A percentile compares a stretch with the other conserved stretches of the same genome.
Evolutionary conservation across 106 monocot species (phyloP).

Genomic region (Dendrobium catenatum): DNA sequence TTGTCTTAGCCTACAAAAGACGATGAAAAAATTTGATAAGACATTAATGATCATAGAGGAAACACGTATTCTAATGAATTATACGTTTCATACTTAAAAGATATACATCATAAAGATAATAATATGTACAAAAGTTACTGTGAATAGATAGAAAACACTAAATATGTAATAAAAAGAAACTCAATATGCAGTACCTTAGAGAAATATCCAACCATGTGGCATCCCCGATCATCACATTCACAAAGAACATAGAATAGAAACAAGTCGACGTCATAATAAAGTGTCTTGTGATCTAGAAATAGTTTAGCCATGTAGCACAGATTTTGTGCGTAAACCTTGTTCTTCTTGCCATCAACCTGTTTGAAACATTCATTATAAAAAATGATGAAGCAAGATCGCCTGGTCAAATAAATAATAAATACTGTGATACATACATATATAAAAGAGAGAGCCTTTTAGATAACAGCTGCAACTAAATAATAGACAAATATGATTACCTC

Average conservation of each 20-base stretch:
- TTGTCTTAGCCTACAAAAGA: neutral
- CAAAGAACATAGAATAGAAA: constrained; percentile 93
- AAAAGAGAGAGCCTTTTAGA: neutral
- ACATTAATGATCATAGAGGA: neutral
- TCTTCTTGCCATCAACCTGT: constrained; percentile 99
- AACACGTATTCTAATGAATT: neutral
- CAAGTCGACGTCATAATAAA: constrained; percentile 92
- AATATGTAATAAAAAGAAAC: neutral
- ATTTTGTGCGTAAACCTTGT: constrained; percentile 96
- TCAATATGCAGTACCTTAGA: constrained; percentile 61
- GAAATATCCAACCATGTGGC: constrained; percentile 98
- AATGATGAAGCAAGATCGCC: neutral
- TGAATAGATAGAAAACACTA: neutral
- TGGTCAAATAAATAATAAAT: neutral
- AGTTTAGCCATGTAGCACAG: constrained; percentile 95
- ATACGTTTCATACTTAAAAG: neutral
- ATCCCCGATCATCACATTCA: constrained; percentile 95
- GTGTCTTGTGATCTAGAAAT: constrained; percentile 98
- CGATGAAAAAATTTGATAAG: neutral
- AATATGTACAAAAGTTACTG: neutral
- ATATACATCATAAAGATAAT: neutral
- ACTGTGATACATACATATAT: too few species aligned
- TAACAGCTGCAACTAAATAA: neutral
- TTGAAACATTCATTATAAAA: neutral
- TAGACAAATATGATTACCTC: constrained; percentile 45